Percentiles rank a stretch among this genome's conserved stretches.
These are phyloP conservation scores for Castanea crenata DNA, from an alignment of 306 rosid genomes.

Conservation along the genomic window DNA sequence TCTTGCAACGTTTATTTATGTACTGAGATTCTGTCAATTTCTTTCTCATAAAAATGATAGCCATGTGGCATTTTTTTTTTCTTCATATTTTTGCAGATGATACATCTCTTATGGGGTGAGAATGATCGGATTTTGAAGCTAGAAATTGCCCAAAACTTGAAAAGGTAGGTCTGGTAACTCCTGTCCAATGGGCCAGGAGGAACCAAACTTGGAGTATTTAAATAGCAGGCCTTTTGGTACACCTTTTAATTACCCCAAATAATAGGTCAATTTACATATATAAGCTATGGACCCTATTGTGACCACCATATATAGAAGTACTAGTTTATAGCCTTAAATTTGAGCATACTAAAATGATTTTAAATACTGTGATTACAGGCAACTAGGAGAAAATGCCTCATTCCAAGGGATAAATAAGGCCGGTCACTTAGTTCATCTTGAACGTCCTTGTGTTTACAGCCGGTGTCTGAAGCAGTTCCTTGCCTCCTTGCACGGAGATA, in stretches of 20 bases:
- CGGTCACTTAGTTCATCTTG: constrained; percentile 72
- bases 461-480: constrained; percentile 43
- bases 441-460: constrained; percentile 63
- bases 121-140: constrained; percentile 73
- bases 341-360: background rate
- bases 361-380: constrained; percentile 24
- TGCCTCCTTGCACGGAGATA: constrained; percentile 31
- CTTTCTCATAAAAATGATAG: background rate
- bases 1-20: background rate
- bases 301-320: background rate
- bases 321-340: background rate
- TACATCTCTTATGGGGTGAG: constrained; percentile 89
- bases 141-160: constrained; percentile 74
- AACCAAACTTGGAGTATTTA: too few species aligned
- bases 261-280: too few species aligned
- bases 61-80: background rate
- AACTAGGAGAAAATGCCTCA: constrained; percentile 53
- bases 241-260: too few species aligned
- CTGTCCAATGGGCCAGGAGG: too few species aligned
- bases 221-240: too few species aligned
- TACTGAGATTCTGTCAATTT: background rate
- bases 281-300: too few species aligned
- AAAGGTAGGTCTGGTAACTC: constrained; percentile 42
- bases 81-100: background rate
- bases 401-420: constrained; percentile 44